Conservation (phyloP, 1,139 yeast species). For the Yamadazyma epiphylla region DNA sequence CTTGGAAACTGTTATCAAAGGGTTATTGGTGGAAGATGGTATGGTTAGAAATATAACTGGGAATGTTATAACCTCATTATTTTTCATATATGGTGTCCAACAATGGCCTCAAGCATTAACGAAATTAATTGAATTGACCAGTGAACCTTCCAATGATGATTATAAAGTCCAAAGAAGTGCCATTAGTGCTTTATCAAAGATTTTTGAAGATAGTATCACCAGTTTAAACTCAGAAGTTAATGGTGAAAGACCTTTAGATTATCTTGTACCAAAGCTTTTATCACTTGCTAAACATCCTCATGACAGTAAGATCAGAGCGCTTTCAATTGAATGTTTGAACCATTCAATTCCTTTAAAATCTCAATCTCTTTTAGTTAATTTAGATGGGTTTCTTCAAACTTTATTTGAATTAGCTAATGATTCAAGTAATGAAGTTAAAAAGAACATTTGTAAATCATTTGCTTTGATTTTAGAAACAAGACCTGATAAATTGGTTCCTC, state of each 20-base stretch:
- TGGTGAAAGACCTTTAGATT: constrained; percentile 67
- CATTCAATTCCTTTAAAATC: constrained; percentile 70
- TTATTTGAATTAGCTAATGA: constrained; percentile 67
- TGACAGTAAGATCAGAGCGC: constrained; percentile 53
- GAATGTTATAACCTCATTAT: constrained; percentile 80
- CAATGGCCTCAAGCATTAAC: constrained; percentile 77
- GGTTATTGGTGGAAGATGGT: constrained; percentile 55
- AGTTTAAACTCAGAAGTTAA: constrained; percentile 57
- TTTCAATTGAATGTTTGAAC: constrained; percentile 69
- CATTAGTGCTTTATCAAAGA: constrained; percentile 75
- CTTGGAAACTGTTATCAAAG: constrained; percentile 61
- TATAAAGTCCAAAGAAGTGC: constrained; percentile 56
- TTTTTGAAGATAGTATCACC: constrained; percentile 77
- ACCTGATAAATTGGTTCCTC: constrained; percentile 78
- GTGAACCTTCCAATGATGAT: constrained; percentile 24
- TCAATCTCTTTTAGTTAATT: constrained; percentile 57
- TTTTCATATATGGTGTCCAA: constrained; percentile 64
- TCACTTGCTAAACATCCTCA: constrained; percentile 37
- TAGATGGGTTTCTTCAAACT: constrained; percentile 63
- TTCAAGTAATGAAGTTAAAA: constrained; percentile 55
- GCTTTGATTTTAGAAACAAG: constrained; percentile 68
- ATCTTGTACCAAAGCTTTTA: constrained; percentile 63
- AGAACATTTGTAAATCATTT: constrained; percentile 77
- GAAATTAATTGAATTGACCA: constrained; percentile 52
- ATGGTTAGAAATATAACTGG: constrained; percentile 86